Percentiles rank a stretch among this genome's conserved stretches.
Conservation (phyloP, 371 early-diverging fungal genomes). For the Rhizopus sp. region DNA sequence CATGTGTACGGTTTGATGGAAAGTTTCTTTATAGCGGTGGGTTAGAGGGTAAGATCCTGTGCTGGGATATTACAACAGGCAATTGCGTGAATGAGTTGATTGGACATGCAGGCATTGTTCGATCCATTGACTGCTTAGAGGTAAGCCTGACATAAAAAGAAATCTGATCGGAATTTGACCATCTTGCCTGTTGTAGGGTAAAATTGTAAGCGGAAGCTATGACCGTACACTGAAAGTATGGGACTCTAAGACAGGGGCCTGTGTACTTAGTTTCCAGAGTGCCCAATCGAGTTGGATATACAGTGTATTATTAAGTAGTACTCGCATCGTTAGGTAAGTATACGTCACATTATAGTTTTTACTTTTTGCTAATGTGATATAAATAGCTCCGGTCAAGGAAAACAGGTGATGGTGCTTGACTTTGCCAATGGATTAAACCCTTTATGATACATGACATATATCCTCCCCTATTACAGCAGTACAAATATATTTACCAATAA, state of each 20-base stretch:
- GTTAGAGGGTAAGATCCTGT: slow-evolving; percentile 87
- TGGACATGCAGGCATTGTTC: slow-evolving; percentile 92
- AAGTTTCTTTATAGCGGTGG: slow-evolving; percentile 87
- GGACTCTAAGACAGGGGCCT: slow-evolving; percentile 60
- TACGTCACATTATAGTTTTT: background rate
- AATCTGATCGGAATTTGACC: too few species aligned
- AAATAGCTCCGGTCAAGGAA: slow-evolving; percentile 1
- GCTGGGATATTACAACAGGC: slow-evolving; percentile 93
- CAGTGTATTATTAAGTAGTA: slow-evolving; percentile 78
- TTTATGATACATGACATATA: background rate
- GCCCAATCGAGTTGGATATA: slow-evolving; percentile 91
- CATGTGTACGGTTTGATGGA: slow-evolving; percentile 91
- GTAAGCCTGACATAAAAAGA: slow-evolving; percentile 26
- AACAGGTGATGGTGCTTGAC: background rate
- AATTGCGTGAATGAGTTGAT: slow-evolving; percentile 67
- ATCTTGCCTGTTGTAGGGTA: slow-evolving; percentile 25
- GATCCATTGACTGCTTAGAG: slow-evolving; percentile 80
- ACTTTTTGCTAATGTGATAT: background rate
- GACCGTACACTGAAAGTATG: slow-evolving; percentile 96
- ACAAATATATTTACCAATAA: too few species aligned
- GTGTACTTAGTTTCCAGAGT: slow-evolving; percentile 62
- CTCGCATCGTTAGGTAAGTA: slow-evolving; percentile 68
- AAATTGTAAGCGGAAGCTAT: slow-evolving; percentile 62
- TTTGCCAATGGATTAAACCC: background rate
- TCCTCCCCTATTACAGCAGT: too few species aligned